Percentiles rank a stretch among this genome's conserved stretches.
These are phyloP conservation scores for Rhynchosporium secalis DNA, from an alignment of 2,329 filamentous ascomycete species.

Conservation along the genomic window DNA sequence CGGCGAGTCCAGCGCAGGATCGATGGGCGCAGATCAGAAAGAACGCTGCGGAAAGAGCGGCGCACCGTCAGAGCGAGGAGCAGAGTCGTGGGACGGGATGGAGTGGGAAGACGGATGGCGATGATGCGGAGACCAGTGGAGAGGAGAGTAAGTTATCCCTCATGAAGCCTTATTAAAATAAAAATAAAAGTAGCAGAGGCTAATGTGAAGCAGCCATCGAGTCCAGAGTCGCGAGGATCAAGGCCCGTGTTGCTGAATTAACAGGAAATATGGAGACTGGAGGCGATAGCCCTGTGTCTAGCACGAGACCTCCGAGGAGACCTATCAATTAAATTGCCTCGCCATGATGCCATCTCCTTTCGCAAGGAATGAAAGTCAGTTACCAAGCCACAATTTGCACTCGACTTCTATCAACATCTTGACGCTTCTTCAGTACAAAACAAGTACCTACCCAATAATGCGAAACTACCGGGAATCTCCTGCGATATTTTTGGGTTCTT, in stretches of 20 bases:
- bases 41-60: constrained; percentile 83
- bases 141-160: constrained; percentile 76
- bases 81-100: constrained; percentile 52
- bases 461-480: too few relatives aligned
- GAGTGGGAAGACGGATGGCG: constrained; percentile 60
- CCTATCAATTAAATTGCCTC: constrained; percentile 5
- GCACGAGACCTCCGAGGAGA: constrained; percentile 21
- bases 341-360: neutral
- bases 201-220: constrained; percentile 73
- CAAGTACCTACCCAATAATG: too few relatives aligned
- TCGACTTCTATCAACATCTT: too few relatives aligned
- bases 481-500: too few relatives aligned
- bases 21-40: constrained; percentile 96
- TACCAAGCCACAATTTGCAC: neutral
- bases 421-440: too few relatives aligned
- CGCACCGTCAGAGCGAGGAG: constrained; percentile 65
- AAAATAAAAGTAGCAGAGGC: constrained; percentile 14
- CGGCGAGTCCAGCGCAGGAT: constrained; percentile 56
- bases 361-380: neutral
- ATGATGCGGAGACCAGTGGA: constrained; percentile 88
- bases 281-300: constrained; percentile 20
- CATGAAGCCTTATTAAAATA: neutral
- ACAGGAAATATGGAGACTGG: constrained; percentile 74
- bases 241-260: constrained; percentile 91
- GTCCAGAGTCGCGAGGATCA: constrained; percentile 94